Conservation (phyloP, 352 stramenopile species). For the Globisporangium lucens region DNA sequence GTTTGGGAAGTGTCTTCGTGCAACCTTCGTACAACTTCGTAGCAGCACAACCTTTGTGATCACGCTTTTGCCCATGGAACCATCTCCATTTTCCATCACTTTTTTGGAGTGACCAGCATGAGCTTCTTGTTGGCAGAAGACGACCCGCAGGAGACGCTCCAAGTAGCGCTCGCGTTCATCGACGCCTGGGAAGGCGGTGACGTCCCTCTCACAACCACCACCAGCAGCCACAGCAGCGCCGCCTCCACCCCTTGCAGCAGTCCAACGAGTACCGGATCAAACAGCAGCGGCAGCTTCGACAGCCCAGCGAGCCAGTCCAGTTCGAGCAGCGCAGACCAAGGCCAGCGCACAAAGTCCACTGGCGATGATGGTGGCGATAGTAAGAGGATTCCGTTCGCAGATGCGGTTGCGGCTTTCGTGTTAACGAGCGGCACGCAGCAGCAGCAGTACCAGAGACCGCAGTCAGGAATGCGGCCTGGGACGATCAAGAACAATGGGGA, state of each 20-base stretch:
- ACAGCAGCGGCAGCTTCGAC: background rate
- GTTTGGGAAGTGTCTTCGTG: too few relatives aligned
- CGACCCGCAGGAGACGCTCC: conserved; percentile 24
- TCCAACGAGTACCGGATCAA: background rate
- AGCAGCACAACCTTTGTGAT: too few relatives aligned
- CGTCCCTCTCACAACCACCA: too few relatives aligned
- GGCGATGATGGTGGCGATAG: too few relatives aligned
- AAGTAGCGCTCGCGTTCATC: conserved; percentile 38
- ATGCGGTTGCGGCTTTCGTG: background rate
- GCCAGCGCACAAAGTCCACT: too few relatives aligned
- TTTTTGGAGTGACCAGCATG: background rate
- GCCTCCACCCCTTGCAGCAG: background rate
- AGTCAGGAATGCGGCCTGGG: too few relatives aligned
- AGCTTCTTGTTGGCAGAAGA: conserved; percentile 8
- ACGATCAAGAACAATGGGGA: background rate
- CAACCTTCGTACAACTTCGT: too few relatives aligned
- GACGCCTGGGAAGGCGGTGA: conserved; percentile 20
- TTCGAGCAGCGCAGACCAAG: too few relatives aligned
- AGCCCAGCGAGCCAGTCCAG: background rate
- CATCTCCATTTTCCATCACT: too few relatives aligned
- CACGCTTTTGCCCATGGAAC: too few relatives aligned
- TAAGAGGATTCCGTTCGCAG: background rate
- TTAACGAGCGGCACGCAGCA: background rate
- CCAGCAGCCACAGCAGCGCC: background rate
- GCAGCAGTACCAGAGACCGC: background rate